Evolutionary conservation across 2,329 filamentous ascomycete genomes (phyloP), one percentile per base, ranked within the genome.

Genomic region (Penicillium sp.): DNA sequence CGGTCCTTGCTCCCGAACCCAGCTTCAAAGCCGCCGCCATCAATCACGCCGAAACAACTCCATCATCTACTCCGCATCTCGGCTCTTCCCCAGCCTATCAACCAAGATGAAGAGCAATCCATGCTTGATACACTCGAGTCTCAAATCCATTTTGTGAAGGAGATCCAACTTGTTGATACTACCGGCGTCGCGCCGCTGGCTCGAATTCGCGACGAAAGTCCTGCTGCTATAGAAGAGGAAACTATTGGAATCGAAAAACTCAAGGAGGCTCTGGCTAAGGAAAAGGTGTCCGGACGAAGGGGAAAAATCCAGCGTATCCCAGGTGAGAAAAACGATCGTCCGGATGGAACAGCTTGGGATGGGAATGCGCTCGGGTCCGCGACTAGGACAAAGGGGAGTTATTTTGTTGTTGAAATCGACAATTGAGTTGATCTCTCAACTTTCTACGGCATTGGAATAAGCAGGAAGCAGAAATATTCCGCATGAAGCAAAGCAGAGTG

Each of bases 81-180:
- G 4, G 92, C 93, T 15, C 87, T 99, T 0, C 92, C 93, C 0
- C 82, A 82, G 1, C 92, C 93, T 0, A 76, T 80, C 19, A 80
- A 80, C 2, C 63, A 78, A 2, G 79, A 79, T 50, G 87, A 92
- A 65, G 88, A 96, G 71, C 68, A 78, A 0, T 76, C 80, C 27
- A 91, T 96, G 84, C 82, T 96, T 4, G 71, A 82, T 23, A 92
- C 88, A 1, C 82, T 99, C 2, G 82, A 87, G 51, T 86, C 89
- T 33, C 94, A 99, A 71, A 83, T 99, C 0, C 88, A 89, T 68
- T 99, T 99, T 70, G 92, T 97, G n/a, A 87, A 85, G 60, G 85
- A 91, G 60, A 87, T 97, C 21, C 92, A 96, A 69, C 79, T 82
- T 44, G 87, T 96, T 48, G 84, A 96, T 72, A 92, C 91, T 0